Evolutionary conservation across 345 rosid genomes (phyloP).

Genomic region (Ceriops decandra): DNA sequence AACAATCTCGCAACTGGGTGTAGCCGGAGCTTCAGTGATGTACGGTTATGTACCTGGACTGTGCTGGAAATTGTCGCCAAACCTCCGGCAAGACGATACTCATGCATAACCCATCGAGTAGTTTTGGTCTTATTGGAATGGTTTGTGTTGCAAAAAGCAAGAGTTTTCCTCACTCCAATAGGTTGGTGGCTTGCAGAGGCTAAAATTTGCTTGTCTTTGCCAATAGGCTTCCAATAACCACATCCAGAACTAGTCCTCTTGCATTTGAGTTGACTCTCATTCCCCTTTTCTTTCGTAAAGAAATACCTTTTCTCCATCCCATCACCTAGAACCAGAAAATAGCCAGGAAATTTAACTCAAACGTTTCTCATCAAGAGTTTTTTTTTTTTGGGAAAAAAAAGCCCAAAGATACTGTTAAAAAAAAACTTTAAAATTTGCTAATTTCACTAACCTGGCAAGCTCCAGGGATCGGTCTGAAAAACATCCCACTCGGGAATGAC

Average conservation of each 20-base stretch:
- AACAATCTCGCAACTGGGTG: not conserved
- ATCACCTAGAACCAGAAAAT: conserved; percentile 40
- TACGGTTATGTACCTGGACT: conserved; percentile 21
- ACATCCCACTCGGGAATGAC: conserved; percentile 73
- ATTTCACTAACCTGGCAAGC: conserved; percentile 56
- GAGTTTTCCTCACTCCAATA: conserved; percentile 51
- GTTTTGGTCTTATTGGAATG: conserved; percentile 25
- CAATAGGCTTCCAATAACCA: conserved; percentile 68
- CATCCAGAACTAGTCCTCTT: conserved; percentile 38
- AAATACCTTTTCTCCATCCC: conserved; percentile 69
- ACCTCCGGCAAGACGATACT: conserved; percentile 43
- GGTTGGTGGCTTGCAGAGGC: conserved; percentile 33
- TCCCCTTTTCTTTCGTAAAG: conserved; percentile 40
- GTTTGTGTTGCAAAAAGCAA: conserved; percentile 43
- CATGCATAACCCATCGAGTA: conserved; percentile 63
- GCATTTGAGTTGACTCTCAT: conserved; percentile 24
- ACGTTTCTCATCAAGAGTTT: not conserved
- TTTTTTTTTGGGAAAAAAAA: too few relatives aligned
- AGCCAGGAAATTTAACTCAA: not conserved
- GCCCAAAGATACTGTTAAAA: not conserved
- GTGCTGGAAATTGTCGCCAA: conserved; percentile 12
- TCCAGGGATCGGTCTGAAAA: conserved; percentile 57
- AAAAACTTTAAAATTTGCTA: not conserved
- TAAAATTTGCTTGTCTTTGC: conserved; percentile 49
- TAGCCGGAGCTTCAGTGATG: too few relatives aligned